A percentile compares a stretch with the other conserved stretches of the same genome.
Evolutionary conservation across 2,329 filamentous ascomycete genomes (phyloP).

Genomic region (Volutella citrinella): DNA sequence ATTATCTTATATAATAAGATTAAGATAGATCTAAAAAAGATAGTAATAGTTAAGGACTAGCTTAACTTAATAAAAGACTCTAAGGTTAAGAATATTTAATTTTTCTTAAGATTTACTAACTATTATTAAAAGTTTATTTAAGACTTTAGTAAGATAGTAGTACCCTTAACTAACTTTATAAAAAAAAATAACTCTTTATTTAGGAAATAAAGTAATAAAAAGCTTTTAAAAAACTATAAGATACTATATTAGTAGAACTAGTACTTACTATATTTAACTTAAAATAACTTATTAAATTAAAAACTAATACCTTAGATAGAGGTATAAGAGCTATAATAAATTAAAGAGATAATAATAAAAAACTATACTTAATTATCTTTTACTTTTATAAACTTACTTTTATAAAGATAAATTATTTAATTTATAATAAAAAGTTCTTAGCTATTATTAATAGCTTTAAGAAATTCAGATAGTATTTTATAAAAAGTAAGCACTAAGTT

Average conservation of each 20-base stretch:
- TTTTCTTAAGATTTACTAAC: conserved; percentile 14
- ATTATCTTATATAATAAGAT: conserved; percentile 11
- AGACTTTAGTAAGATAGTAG: conserved; percentile 8
- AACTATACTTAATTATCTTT: background rate
- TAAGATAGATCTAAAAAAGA: conserved; percentile 13
- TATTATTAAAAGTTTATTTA: conserved; percentile 17
- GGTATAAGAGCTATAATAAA: background rate
- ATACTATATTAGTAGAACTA: background rate
- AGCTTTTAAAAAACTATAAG: background rate
- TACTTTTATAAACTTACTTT: background rate
- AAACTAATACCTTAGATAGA: background rate
- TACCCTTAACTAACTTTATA: conserved; percentile 7
- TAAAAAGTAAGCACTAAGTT: conserved; percentile 8
- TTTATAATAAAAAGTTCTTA: conserved; percentile 1
- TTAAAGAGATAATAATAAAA: background rate
- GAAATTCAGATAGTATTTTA: conserved; percentile 1
- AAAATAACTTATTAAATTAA: background rate
- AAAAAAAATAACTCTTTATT: too few species aligned
- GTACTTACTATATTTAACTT: background rate
- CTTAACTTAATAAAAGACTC: background rate
- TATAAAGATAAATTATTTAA: background rate
- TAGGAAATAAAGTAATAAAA: conserved; percentile 12
- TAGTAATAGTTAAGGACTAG: conserved; percentile 7
- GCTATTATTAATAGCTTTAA: background rate
- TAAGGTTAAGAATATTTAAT: conserved; percentile 13